A percentile compares a stretch with the other conserved stretches of the same genome.
Conservation (phyloP, 306 rosid species). For the Quercus ilex region DNA sequence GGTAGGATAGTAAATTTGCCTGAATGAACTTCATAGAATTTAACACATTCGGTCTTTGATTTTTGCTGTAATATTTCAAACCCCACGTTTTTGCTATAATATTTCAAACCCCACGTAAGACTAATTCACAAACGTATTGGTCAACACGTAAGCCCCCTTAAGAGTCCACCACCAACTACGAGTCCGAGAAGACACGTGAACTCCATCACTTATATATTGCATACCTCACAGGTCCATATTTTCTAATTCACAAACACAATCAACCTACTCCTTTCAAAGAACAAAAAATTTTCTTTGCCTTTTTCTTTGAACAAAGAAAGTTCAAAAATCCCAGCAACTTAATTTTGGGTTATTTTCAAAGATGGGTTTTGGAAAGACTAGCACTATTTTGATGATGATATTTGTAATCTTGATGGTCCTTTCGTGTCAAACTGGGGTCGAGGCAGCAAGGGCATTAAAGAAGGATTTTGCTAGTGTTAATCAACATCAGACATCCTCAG, state of each 20-base stretch:
- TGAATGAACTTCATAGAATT: too few relatives aligned
- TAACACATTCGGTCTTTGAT: too few relatives aligned
- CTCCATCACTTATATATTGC: too few relatives aligned
- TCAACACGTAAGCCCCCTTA: background rate
- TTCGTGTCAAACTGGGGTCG: constrained; percentile 7
- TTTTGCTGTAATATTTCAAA: too few relatives aligned
- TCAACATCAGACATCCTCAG: constrained; percentile 17
- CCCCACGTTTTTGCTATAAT: too few relatives aligned
- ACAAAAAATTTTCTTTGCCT: too few relatives aligned
- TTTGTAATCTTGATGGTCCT: background rate
- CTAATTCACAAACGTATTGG: background rate
- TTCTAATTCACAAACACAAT: too few relatives aligned
- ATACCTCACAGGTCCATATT: too few relatives aligned
- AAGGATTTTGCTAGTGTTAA: constrained; percentile 22
- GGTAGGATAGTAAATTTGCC: too few relatives aligned
- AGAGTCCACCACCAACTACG: background rate
- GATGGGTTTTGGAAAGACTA: background rate
- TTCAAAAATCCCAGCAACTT: background rate
- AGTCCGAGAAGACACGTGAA: background rate
- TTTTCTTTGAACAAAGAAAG: background rate
- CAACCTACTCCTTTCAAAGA: too few relatives aligned
- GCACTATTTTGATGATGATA: background rate
- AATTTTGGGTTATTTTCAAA: background rate
- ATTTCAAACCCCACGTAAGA: too few relatives aligned
- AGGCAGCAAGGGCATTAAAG: constrained; percentile 31